phyloP scores from a whole-genome alignment of 1,139 yeast species.

The Williopsis jadinii region DNA sequence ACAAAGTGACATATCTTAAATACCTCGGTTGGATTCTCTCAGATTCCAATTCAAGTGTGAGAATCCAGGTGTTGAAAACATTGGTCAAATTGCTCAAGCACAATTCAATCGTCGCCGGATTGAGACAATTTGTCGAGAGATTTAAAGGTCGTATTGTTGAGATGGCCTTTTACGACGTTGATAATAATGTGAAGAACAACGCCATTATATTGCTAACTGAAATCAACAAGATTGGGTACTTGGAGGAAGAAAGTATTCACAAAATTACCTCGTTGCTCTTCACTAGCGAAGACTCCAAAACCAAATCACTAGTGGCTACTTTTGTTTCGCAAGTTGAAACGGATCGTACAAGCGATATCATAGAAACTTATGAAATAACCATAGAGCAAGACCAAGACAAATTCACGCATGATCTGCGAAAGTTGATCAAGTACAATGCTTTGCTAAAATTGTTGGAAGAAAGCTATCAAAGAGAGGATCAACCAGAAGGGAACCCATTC shows the following conservation, averaged over 20 bases:
- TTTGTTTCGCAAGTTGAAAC: slow-evolving; percentile 34
- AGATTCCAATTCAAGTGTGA: slow-evolving; percentile 55
- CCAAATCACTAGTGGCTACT: slow-evolving; percentile 34
- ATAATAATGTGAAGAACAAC: slow-evolving; percentile 43
- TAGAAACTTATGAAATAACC: slow-evolving; percentile 32
- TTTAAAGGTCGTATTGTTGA: slow-evolving; percentile 60
- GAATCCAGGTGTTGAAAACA: slow-evolving; percentile 57
- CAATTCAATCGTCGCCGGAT: slow-evolving; percentile 34
- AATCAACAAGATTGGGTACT: slow-evolving; percentile 51
- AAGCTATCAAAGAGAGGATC: slow-evolving; percentile 2
- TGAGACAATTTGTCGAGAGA: slow-evolving; percentile 67
- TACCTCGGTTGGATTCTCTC: slow-evolving; percentile 82
- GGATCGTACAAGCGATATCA: slow-evolving; percentile 29
- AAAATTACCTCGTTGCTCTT: slow-evolving; percentile 38
- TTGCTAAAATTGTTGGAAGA: slow-evolving; percentile 32
- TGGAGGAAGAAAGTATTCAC: slow-evolving; percentile 49
- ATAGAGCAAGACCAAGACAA: slow-evolving; percentile 22
- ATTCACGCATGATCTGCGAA: slow-evolving; percentile 27
- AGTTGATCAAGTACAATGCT: slow-evolving; percentile 32
- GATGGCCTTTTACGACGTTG: slow-evolving; percentile 50
- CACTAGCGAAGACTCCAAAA: slow-evolving; percentile 28
- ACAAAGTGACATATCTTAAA: slow-evolving; percentile 62
- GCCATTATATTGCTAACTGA: slow-evolving; percentile 50
- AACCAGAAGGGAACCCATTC: neutral
- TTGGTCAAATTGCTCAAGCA: slow-evolving; percentile 44